Evolutionary conservation across 352 stramenopile species (phyloP).

Genomic region (Saprolegnia parasitica): DNA sequence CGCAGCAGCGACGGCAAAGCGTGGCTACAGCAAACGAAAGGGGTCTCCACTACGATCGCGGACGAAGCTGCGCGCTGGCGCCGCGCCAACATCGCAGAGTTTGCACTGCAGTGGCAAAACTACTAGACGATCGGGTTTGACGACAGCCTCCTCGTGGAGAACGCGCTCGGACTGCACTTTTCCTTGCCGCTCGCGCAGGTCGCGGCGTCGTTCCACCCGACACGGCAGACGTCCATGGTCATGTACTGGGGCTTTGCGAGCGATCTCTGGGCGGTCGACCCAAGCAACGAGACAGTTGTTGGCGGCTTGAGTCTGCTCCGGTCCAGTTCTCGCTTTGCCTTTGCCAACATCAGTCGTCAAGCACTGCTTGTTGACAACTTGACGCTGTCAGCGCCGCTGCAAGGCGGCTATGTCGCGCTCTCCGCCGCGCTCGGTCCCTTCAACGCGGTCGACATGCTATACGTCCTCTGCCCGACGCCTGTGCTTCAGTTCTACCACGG

Average conservation of each 20-base stretch:
- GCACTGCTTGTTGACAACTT: constrained; percentile 2
- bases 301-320: constrained; percentile 2
- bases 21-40: neutral
- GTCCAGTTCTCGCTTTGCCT: neutral
- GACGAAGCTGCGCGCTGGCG: constrained; percentile 2
- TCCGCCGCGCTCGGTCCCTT: neutral
- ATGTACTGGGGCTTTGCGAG: constrained; percentile 27
- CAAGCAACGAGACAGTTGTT: neutral
- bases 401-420: neutral
- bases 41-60: neutral
- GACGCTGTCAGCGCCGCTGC: neutral
- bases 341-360: constrained; percentile 2
- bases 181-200: neutral
- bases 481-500: neutral
- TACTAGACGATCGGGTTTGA: constrained; percentile 22
- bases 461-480: neutral
- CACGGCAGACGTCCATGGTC: constrained; percentile 5
- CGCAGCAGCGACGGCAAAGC: neutral
- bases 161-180: constrained; percentile 6
- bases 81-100: neutral
- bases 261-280: constrained; percentile 13
- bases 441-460: constrained; percentile 2
- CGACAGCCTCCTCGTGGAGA: constrained; percentile 7
- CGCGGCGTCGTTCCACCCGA: neutral
- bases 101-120: constrained; percentile 22